Evolutionary conservation across 2,329 filamentous ascomycete species (phyloP).

Genomic region (Huntiella bhutanensis): DNA sequence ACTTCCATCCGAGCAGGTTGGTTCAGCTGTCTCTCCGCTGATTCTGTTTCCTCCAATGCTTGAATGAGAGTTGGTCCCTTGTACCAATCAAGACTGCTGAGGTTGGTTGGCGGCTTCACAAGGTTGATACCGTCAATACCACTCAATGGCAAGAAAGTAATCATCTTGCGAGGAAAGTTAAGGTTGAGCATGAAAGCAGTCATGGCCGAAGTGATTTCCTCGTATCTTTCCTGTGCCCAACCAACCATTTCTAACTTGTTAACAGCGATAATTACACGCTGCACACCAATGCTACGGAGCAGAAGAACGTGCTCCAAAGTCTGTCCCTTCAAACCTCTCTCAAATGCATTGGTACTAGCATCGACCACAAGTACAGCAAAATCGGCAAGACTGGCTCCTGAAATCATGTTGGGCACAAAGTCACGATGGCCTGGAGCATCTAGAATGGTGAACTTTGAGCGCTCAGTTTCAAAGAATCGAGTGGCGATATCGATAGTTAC

Average conservation of each 20-base stretch:
- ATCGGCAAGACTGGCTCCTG: constrained; percentile 85
- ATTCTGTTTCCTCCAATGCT: constrained; percentile 67
- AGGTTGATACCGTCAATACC: constrained; percentile 83
- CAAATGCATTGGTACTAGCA: constrained; percentile 74
- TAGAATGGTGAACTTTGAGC: constrained; percentile 76
- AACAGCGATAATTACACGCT: constrained; percentile 71
- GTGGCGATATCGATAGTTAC: constrained; percentile 95
- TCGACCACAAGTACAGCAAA: constrained; percentile 92
- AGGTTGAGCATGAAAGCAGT: constrained; percentile 64
- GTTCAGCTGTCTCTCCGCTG: constrained; percentile 44
- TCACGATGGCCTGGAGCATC: constrained; percentile 90
- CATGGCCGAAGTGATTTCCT: constrained; percentile 70
- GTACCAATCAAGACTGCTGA: constrained; percentile 52
- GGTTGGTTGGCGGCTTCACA: constrained; percentile 19
- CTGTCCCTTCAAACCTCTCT: constrained; percentile 81
- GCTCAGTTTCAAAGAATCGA: constrained; percentile 81
- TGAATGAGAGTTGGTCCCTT: constrained; percentile 59
- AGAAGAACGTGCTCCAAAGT: constrained; percentile 86
- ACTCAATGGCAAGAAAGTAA: constrained; percentile 77
- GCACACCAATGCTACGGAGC: constrained; percentile 76
- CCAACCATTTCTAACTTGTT: constrained; percentile 83
- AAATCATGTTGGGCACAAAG: constrained; percentile 98
- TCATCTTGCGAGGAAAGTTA: constrained; percentile 63
- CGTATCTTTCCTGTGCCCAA: constrained; percentile 70
- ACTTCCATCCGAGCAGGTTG: constrained; percentile 76